Base-by-base conservation (phyloP, 2,329 filamentous ascomycete genomes). In the Lecanosticta acicola region DNA sequence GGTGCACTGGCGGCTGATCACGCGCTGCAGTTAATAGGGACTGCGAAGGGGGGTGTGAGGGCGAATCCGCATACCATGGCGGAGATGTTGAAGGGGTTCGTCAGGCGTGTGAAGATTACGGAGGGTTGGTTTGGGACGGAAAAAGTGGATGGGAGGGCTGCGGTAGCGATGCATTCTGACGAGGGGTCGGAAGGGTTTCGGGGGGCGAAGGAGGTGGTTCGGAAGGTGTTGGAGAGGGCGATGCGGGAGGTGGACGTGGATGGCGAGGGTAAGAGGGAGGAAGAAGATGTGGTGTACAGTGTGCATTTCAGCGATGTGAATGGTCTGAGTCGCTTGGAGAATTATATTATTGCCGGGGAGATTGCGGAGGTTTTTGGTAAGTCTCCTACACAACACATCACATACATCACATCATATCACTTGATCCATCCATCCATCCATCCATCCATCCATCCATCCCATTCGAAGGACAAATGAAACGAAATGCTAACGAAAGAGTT, bases 291-390 rank as follows among this genome's bases (percentile, higher is more conserved):
- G 7, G 58, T 58, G 10, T 61, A 63, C 37, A 64, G 61, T 0
- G 59, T 66, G 3, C 64, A 67, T 39, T 66, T 59, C 40, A 61
- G 60, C 1, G 63, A 66, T 46, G 50, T 66, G 42, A 67, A 67
- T 38, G 64, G 64, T 0, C 43, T 67, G 43, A 64, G 60, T 14
- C 48, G 59, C 17, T 52, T 67, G 41, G 64, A 67, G 45, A 66
- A 66, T 45, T 65, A 65, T 39, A 66, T 66, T 20, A 55, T 66
- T 13, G 63, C 59, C 1, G 55, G 59, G 14, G 64, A 66, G 46
- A 60, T 66, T 41, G 61, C 60, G 8, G 54, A 58, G 9, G 57
- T 54, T 36, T 54, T 65, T 18, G 58, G 62, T 64, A 35, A 51
- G 59, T n/a, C n/a, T n/a, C n/a, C n/a, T n/a, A n/a, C n/a, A n/a